Percentiles rank a stretch among this genome's conserved stretches.
Evolutionary conservation across 2,329 filamentous ascomycete species (phyloP).

Genomic region (Allantophomopsis lycopodina): DNA sequence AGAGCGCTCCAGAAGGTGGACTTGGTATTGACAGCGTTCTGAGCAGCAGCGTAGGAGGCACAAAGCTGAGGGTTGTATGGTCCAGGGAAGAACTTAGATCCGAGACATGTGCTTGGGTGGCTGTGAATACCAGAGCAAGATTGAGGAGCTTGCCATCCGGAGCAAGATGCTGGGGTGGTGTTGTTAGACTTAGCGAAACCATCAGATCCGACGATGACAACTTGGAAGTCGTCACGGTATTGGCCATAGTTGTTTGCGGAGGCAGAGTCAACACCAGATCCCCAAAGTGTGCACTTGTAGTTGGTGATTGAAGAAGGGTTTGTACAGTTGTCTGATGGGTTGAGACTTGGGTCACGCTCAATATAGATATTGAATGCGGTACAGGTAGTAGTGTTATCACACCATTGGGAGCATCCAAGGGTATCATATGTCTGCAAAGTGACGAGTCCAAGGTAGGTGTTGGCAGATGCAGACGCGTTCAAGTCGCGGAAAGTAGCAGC

Average conservation of each 20-base stretch:
- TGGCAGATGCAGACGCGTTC: slow-evolving; percentile 15
- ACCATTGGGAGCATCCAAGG: slow-evolving; percentile 13
- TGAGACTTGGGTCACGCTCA: slow-evolving; percentile 19
- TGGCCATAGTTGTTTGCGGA: slow-evolving; percentile 19
- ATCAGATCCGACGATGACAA: slow-evolving; percentile 27
- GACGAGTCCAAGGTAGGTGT: slow-evolving; percentile 13
- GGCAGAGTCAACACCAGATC: slow-evolving; percentile 11
- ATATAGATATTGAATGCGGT: slow-evolving; percentile 17
- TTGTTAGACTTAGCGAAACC: slow-evolving; percentile 17
- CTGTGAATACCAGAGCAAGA: slow-evolving; percentile 6
- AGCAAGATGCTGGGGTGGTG: background rate
- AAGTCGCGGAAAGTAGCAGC: slow-evolving; percentile 17
- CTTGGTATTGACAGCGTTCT: slow-evolving; percentile 6
- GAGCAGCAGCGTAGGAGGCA: slow-evolving; percentile 4
- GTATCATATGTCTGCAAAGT: slow-evolving; percentile 17
- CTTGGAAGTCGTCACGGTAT: slow-evolving; percentile 18
- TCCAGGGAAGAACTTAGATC: slow-evolving; percentile 9
- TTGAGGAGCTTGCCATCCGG: slow-evolving; percentile 6
- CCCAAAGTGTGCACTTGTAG: slow-evolving; percentile 21
- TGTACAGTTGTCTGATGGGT: slow-evolving; percentile 15
- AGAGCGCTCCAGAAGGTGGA: slow-evolving; percentile 1
- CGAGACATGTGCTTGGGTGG: slow-evolving; percentile 8
- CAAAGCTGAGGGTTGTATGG: slow-evolving; percentile 9
- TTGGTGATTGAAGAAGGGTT: slow-evolving; percentile 18
- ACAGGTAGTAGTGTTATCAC: slow-evolving; percentile 16